A percentile compares a stretch with the other conserved stretches of the same genome.
phyloP scores from a whole-genome alignment of 306 rosid species.

The Pterocarpus santalinus region DNA sequence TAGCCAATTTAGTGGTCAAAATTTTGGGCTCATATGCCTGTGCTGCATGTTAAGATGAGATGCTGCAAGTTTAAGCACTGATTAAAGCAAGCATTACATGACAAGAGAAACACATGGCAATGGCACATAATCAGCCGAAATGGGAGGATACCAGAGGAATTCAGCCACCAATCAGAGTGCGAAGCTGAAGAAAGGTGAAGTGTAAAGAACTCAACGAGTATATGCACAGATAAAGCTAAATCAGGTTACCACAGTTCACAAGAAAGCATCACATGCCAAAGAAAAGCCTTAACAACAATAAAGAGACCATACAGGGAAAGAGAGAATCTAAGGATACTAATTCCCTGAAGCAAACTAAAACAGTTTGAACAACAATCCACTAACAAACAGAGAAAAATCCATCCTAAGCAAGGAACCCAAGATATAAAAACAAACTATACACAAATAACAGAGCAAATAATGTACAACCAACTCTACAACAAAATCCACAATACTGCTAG shows the following conservation, averaged over 20 bases:
- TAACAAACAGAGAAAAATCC: constrained; percentile 44
- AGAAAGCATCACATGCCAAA: constrained; percentile 79
- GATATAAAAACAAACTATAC: constrained; percentile 20
- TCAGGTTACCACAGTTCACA: constrained; percentile 62
- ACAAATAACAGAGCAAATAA: constrained; percentile 26
- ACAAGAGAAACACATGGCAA: constrained; percentile 30
- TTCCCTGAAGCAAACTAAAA: constrained; percentile 65
- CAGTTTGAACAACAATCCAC: constrained; percentile 48
- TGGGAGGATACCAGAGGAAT: constrained; percentile 29
- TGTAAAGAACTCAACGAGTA: constrained; percentile 44
- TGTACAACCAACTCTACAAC: constrained; percentile 25
- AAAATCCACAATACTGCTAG: constrained; percentile 14
- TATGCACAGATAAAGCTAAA: constrained; percentile 45
- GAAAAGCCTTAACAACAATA: constrained; percentile 48
- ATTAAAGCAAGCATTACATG: constrained; percentile 21
- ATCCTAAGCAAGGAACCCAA: constrained; percentile 43
- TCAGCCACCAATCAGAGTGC: constrained; percentile 31
- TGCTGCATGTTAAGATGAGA: constrained; percentile 11
- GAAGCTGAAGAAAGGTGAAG: constrained; percentile 43
- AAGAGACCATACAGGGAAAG: constrained; percentile 49
- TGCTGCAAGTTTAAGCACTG: background rate
- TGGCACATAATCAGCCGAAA: constrained; percentile 35
- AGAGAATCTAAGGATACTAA: constrained; percentile 63
- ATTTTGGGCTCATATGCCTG: constrained; percentile 7
- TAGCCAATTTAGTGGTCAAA: constrained; percentile 37